Evolutionary conservation across 345 rosid species (phyloP).

Genomic region (Citrus glauca): DNA sequence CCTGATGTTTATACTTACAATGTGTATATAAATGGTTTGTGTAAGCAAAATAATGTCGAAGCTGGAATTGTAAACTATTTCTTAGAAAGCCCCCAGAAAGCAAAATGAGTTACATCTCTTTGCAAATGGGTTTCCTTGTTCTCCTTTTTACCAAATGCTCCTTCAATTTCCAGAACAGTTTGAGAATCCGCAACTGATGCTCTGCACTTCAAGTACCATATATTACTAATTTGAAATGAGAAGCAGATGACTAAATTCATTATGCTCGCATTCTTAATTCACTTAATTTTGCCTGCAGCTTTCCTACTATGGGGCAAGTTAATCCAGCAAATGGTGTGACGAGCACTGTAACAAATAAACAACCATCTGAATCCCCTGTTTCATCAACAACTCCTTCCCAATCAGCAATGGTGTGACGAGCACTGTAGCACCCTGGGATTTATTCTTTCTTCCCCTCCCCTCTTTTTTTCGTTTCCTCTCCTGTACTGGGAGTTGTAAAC

Average conservation of each 20-base stretch:
- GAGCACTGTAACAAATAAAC: constrained; percentile 34
- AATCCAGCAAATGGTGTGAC: constrained; percentile 46
- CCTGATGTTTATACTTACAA: too few species aligned
- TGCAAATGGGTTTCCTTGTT: background rate
- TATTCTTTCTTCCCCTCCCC: background rate
- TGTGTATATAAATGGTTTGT: too few species aligned
- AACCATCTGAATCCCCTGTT: constrained; percentile 46
- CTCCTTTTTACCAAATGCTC: background rate
- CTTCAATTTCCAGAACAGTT: background rate
- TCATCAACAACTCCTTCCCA: constrained; percentile 45
- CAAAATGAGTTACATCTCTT: background rate
- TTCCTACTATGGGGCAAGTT: constrained; percentile 47
- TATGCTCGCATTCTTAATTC: background rate
- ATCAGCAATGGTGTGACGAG: constrained; percentile 58
- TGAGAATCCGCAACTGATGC: background rate
- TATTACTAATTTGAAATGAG: background rate
- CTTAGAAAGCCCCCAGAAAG: too few species aligned
- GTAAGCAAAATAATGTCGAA: too few species aligned
- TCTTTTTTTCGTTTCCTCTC: background rate
- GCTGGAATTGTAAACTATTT: too few species aligned
- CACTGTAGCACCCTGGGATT: constrained; percentile 23
- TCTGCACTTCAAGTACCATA: background rate
- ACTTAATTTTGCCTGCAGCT: constrained; percentile 36
- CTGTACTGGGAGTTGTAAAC: constrained; percentile 28
- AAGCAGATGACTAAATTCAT: background rate